phyloP scores from a whole-genome alignment of 306 rosid genomes.

The Abrus pulchellus region DNA sequence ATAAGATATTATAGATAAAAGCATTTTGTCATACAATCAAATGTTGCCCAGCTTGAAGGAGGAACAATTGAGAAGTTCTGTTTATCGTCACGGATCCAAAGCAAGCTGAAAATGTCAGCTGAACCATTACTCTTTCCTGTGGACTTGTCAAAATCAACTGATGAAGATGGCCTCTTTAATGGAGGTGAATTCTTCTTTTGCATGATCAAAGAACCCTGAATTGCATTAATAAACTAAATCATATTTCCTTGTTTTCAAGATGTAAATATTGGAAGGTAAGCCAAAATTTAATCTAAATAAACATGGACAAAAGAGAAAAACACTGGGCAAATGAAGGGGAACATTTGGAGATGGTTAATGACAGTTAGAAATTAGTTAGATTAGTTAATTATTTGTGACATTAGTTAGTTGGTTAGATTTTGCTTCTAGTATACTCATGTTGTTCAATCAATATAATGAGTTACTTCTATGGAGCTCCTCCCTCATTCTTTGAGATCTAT shows the following conservation, averaged over 20 bases:
- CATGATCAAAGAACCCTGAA: constrained; percentile 65
- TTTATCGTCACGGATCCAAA: constrained; percentile 43
- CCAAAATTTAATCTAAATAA: neutral
- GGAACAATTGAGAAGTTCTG: constrained; percentile 50
- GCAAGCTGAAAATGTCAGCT: constrained; percentile 9
- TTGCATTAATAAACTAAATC: neutral
- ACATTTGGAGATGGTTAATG: neutral
- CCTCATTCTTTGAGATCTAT: too few species aligned
- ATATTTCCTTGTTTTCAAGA: neutral
- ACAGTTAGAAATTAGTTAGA: too few species aligned
- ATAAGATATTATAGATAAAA: constrained; percentile 1
- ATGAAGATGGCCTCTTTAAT: constrained; percentile 50
- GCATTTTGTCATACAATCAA: constrained; percentile 70
- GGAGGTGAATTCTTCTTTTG: constrained; percentile 52
- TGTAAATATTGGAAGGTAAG: constrained; percentile 12
- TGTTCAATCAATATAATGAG: too few species aligned
- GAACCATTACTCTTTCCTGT: constrained; percentile 46
- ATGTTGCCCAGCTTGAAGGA: constrained; percentile 76
- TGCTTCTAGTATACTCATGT: too few species aligned
- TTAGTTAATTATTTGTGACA: too few species aligned
- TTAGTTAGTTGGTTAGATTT: too few species aligned
- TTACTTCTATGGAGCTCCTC: too few species aligned
- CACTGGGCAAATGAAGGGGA: neutral
- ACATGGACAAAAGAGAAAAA: neutral
- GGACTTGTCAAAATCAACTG: constrained; percentile 54